Evolutionary conservation across 2,329 filamentous ascomycete species (phyloP).

Genomic region (Elsinoe ampelina): DNA sequence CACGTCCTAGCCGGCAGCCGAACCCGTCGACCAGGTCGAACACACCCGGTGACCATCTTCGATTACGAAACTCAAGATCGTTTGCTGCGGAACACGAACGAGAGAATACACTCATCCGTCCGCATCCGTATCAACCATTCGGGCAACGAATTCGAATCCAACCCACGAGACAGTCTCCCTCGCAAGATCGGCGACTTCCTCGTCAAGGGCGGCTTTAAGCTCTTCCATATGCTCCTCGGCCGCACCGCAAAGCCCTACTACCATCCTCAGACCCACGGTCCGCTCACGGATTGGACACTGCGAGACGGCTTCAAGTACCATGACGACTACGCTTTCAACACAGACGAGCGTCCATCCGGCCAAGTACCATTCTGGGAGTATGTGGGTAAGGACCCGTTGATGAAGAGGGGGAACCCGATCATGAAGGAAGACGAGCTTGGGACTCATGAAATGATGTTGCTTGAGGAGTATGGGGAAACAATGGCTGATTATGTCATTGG

Average conservation of each 20-base stretch:
- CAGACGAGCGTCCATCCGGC: not conserved
- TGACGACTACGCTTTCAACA: slow-evolving; percentile 15
- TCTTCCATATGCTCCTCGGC: slow-evolving; percentile 16
- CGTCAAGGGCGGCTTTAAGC: slow-evolving; percentile 15
- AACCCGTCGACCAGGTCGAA: slow-evolving; percentile 24
- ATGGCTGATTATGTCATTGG: slow-evolving; percentile 14
- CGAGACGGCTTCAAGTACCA: slow-evolving; percentile 22
- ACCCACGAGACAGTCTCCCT: slow-evolving; percentile 19
- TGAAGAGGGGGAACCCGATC: not conserved
- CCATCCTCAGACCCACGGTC: slow-evolving; percentile 19
- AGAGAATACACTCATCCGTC: slow-evolving; percentile 29
- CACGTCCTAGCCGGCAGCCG: slow-evolving; percentile 23
- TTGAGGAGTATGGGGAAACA: slow-evolving; percentile 11
- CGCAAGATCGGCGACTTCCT: slow-evolving; percentile 15
- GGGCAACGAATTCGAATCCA: slow-evolving; percentile 23
- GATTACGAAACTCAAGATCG: slow-evolving; percentile 17
- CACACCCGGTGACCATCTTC: slow-evolving; percentile 24
- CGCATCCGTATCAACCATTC: slow-evolving; percentile 27
- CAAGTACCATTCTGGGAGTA: slow-evolving; percentile 14
- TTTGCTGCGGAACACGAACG: slow-evolving; percentile 25
- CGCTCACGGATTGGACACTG: slow-evolving; percentile 26
- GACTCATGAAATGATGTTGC: slow-evolving; percentile 16
- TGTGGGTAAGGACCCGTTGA: slow-evolving; percentile 5
- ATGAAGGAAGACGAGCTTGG: slow-evolving; percentile 16
- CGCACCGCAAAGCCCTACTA: slow-evolving; percentile 12